These are phyloP conservation scores for Termitomyces sp. DNA, from an alignment of 768 basidiomycete species.

Conservation along the genomic window DNA sequence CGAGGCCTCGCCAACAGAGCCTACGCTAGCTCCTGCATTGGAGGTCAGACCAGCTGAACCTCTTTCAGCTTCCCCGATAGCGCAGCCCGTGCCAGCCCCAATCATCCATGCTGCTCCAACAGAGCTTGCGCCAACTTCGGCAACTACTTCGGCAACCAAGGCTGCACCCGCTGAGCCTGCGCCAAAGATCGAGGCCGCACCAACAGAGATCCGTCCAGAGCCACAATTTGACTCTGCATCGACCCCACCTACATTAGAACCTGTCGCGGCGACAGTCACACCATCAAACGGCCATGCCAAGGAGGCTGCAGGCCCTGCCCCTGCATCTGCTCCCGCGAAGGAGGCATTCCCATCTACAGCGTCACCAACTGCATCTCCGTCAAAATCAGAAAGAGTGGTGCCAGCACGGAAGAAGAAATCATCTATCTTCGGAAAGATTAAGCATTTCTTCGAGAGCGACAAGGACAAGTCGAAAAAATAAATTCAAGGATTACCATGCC, in stretches of 20 bases:
- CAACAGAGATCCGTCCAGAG: not conserved
- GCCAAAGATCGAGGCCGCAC: not conserved
- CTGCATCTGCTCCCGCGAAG: slow-evolving; percentile 11
- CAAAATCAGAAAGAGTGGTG: slow-evolving; percentile 34
- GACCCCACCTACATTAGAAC: not conserved
- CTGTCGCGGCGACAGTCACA: not conserved
- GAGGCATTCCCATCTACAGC: slow-evolving; percentile 27
- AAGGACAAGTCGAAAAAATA: slow-evolving; percentile 39
- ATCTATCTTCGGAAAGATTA: slow-evolving; percentile 55
- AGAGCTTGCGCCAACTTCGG: not conserved
- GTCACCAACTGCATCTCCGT: slow-evolving; percentile 22
- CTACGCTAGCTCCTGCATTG: too few relatives aligned
- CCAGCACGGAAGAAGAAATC: slow-evolving; percentile 48
- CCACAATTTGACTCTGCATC: not conserved
- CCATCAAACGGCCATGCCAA: slow-evolving; percentile 6
- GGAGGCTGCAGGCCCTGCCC: not conserved
- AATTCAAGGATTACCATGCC: not conserved
- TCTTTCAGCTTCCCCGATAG: not conserved
- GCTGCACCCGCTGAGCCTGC: not conserved
- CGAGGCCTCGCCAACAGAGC: not conserved
- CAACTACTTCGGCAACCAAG: not conserved
- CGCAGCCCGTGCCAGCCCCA: not conserved
- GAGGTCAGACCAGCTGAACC: not conserved
- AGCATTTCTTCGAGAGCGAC: slow-evolving; percentile 46
- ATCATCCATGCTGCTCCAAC: not conserved